Evolutionary conservation across 768 basidiomycete genomes (phyloP).

Genomic region (Amanita pseudoporphyria): DNA sequence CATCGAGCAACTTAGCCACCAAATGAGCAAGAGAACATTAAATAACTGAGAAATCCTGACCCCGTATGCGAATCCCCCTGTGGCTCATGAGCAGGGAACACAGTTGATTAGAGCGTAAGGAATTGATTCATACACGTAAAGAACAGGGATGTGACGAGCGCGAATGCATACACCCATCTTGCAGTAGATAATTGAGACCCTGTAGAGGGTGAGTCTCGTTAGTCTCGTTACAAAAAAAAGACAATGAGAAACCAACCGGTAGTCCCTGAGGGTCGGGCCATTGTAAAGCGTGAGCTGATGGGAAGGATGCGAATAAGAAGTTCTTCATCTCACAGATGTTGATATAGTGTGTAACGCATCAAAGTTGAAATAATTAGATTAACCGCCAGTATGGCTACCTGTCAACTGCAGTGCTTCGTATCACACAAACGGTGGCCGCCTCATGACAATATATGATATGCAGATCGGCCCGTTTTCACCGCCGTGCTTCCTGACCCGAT

Average conservation of each 20-base stretch:
- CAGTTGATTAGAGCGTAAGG: not conserved
- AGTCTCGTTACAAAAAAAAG: too few species aligned
- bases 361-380: not conserved
- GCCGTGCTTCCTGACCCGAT: not conserved
- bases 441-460: too few species aligned
- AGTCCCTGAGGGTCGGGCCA: constrained; percentile 2
- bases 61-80: constrained; percentile 63
- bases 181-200: constrained; percentile 34
- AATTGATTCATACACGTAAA: constrained; percentile 46
- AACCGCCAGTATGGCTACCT: too few species aligned
- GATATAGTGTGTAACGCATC: not conserved
- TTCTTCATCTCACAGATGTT: not conserved
- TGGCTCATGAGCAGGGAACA: not conserved
- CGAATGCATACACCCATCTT: constrained; percentile 50
- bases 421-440: too few species aligned
- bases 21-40: constrained; percentile 9
- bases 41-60: constrained; percentile 25
- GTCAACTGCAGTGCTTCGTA: too few species aligned
- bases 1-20: constrained; percentile 46
- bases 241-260: not conserved
- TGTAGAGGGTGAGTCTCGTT: constrained; percentile 10
- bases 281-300: not conserved
- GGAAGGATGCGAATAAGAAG: not conserved
- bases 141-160: constrained; percentile 65
- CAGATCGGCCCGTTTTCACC: not conserved